phyloP scores from a whole-genome alignment of 805 yeast genomes.

The Candida morakotiae region DNA sequence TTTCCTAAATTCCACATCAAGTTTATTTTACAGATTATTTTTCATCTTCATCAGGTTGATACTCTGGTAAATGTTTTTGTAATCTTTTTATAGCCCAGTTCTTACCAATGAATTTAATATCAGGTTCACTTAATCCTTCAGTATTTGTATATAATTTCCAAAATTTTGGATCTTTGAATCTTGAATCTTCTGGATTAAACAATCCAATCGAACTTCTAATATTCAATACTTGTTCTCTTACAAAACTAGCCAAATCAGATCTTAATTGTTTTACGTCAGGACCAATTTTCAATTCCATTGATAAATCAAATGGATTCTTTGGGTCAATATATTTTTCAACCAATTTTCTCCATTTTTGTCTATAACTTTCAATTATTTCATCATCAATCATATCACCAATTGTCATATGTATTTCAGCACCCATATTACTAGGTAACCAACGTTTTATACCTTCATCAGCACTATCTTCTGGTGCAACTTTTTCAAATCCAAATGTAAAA shows the following conservation, averaged over 20 bases:
- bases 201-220: conserved; percentile 34
- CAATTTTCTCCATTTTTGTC: conserved; percentile 66
- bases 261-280: conserved; percentile 62
- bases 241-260: conserved; percentile 61
- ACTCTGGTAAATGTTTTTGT: conserved; percentile 47
- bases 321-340: conserved; percentile 53
- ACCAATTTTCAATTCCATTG: conserved; percentile 61
- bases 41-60: conserved; percentile 7
- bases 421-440: conserved; percentile 58
- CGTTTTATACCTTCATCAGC: conserved; percentile 53
- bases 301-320: conserved; percentile 51
- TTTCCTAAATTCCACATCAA: no score
- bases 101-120: conserved; percentile 66
- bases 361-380: conserved; percentile 49
- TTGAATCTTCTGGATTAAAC: conserved; percentile 61
- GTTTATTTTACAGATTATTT: background rate
- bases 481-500: conserved; percentile 81
- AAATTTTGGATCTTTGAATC: conserved; percentile 64
- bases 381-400: conserved; percentile 74
- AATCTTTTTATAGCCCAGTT: conserved; percentile 80
- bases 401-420: conserved; percentile 62
- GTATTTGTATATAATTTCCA: conserved; percentile 67
- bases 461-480: conserved; percentile 74
- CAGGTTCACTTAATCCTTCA: conserved; percentile 67
- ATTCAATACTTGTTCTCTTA: conserved; percentile 61